Base-by-base conservation (phyloP, 768 basidiomycete genomes). In the Auriculariales sp. region DNA sequence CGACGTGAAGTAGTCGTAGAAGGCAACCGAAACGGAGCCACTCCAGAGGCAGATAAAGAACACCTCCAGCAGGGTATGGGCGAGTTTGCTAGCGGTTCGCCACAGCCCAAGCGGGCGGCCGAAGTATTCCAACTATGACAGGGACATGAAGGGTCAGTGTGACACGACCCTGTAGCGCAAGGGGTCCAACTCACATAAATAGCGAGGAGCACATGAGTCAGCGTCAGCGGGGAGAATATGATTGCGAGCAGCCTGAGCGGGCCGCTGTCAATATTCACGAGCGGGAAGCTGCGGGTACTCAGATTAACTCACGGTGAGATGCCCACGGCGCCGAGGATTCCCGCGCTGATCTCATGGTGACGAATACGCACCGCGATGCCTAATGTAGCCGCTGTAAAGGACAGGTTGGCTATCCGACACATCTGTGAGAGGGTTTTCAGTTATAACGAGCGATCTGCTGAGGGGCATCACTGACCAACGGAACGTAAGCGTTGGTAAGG, bases 21-120 rank as follows among this genome's bases (percentile, higher is more conserved):
- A 89, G 54, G 77, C 79, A 48, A 93, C 80, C 15, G 88, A 87
- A 49, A 93, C 73, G 14, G 84, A 81, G 28, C 88, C 85, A 51
- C 87, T 89, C 89, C 90, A 94, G n/a, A 83, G 77, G 64, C 90
- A 93, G 56, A 91, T 90, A 62, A 89, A 91, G 49, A 89, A 70
- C 39, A 91, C 83, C 68, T 94, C 92, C 42, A 79, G 74, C 28
- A 93, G 75, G 5, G 90, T 93, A 59, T 92, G 82, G 2, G 83
- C 78, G 31, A 92, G 75, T 64, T 93, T 93, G 46, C 71, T 78
- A 28, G 87, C 88, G 28, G 91, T 90, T 47, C 76, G 73, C 92
- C 92, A 94, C 28, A 94, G 69, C n/a, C 91, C 92, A 22, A 94
- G 68, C 4, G 92, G 91, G 30, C 83, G 79, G 33, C 91, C 85